phyloP scores from a whole-genome alignment of 768 basidiomycete species.

The Pulveroboletus sp. region DNA sequence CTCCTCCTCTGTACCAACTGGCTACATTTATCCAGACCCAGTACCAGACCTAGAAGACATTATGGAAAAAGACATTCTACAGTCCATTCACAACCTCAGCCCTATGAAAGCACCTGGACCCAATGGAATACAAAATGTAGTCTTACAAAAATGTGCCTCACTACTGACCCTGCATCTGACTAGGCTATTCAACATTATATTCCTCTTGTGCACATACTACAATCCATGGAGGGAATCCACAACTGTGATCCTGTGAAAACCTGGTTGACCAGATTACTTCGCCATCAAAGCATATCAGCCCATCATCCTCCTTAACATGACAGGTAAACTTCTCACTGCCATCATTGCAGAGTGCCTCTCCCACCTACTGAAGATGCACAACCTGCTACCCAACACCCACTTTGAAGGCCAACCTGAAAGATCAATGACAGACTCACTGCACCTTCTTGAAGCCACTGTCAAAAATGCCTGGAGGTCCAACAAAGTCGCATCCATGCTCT shows the following conservation, averaged over 20 bases:
- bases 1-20: background rate
- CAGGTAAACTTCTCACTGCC: background rate
- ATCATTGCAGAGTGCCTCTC: background rate
- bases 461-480: too few relatives aligned
- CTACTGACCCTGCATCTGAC: background rate
- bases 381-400: background rate
- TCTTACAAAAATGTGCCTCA: background rate
- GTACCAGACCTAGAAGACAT: background rate
- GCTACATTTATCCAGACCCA: background rate
- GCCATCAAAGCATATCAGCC: background rate
- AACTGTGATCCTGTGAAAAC: conserved; percentile 35
- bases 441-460: too few relatives aligned
- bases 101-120: background rate
- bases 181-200: background rate
- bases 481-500: too few relatives aligned
- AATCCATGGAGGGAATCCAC: conserved; percentile 8
- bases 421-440: too few relatives aligned
- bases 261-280: conserved; percentile 32
- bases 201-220: background rate
- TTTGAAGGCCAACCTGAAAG: conserved; percentile 1
- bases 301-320: background rate
- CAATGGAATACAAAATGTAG: background rate
- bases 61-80: background rate
- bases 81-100: background rate
- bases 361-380: background rate